Conservation (phyloP, 805 yeast species). For the Saturnispora mendoncae region DNA sequence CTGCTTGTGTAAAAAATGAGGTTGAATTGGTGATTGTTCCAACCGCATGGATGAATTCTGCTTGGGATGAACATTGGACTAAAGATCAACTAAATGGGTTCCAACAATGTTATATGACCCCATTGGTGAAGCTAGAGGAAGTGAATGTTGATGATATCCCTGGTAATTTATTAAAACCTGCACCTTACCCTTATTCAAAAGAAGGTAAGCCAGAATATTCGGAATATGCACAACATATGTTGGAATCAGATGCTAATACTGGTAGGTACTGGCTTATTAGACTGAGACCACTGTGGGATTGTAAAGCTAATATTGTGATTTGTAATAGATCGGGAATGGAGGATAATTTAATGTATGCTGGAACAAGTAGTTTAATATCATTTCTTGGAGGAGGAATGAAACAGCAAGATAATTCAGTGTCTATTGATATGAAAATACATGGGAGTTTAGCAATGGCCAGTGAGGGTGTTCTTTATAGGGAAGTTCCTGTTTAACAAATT, state of each 20-base stretch:
- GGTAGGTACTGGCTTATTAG: slow-evolving; percentile 62
- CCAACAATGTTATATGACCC: slow-evolving; percentile 15
- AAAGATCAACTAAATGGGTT: slow-evolving; percentile 15
- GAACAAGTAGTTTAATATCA: slow-evolving; percentile 49
- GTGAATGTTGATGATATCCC: no score
- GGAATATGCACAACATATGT: slow-evolving; percentile 10
- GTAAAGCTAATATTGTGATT: slow-evolving; percentile 34
- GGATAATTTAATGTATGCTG: slow-evolving; percentile 56
- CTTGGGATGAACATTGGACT: slow-evolving; percentile 25
- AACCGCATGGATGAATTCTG: slow-evolving; percentile 74
- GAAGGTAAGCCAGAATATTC: not conserved
- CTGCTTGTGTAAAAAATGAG: slow-evolving; percentile 37
- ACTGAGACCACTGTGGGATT: slow-evolving; percentile 29
- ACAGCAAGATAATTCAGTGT: slow-evolving; percentile 16
- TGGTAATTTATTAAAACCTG: slow-evolving; percentile 8
- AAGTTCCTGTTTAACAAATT: slow-evolving; percentile 26
- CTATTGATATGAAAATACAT: slow-evolving; percentile 38
- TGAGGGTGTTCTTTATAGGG: slow-evolving; percentile 58
- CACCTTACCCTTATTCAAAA: slow-evolving; percentile 1
- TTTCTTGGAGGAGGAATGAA: slow-evolving; percentile 36
- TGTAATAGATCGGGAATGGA: slow-evolving; percentile 80
- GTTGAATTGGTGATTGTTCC: slow-evolving; percentile 62
- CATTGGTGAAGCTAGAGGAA: no score
- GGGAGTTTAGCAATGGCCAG: slow-evolving; percentile 55
- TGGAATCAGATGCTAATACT: slow-evolving; percentile 21